Evolutionary conservation across 208 protist genomes (phyloP).

Genomic region (Leishmania arabica): DNA sequence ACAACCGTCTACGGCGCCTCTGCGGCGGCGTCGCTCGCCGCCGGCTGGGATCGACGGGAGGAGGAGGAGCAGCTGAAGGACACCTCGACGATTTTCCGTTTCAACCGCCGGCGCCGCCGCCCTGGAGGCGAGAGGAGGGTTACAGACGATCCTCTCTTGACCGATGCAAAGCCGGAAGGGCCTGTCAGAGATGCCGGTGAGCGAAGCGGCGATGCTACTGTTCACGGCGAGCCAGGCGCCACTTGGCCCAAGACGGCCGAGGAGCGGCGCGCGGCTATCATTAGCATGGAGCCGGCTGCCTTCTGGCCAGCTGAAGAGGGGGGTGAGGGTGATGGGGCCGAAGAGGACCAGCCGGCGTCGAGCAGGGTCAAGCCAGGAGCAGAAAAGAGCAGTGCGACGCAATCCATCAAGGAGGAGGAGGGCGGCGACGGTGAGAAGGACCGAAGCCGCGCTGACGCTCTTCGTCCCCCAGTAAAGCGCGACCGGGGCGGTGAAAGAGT

Average conservation of each 20-base stretch:
- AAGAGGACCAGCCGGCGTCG: conserved; percentile 8
- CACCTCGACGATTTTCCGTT: conserved; percentile 84
- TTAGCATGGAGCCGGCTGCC: conserved; percentile 18
- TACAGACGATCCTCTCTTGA: background rate
- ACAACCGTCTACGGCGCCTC: conserved; percentile 85
- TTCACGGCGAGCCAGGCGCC: background rate
- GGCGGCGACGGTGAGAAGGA: background rate
- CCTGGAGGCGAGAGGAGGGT: background rate
- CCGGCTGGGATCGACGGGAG: conserved; percentile 56
- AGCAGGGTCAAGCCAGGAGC: background rate
- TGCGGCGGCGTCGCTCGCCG: conserved; percentile 73
- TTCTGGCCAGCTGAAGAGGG: conserved; percentile 27
- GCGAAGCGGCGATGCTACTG: background rate
- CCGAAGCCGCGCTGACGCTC: background rate
- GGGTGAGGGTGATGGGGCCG: conserved; percentile 1
- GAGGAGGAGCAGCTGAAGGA: conserved; percentile 61
- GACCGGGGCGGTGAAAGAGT: background rate
- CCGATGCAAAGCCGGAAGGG: background rate
- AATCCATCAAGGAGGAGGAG: background rate
- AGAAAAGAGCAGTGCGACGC: conserved; percentile 12
- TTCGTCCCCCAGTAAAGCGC: background rate
- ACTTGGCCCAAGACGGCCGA: conserved; percentile 6
- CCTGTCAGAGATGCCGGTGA: background rate
- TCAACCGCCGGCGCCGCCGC: conserved; percentile 39
- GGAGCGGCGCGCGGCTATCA: conserved; percentile 28